These are phyloP conservation scores for Acarospora socialis DNA, from an alignment of 2,329 filamentous ascomycete genomes.

Conservation along the genomic window DNA sequence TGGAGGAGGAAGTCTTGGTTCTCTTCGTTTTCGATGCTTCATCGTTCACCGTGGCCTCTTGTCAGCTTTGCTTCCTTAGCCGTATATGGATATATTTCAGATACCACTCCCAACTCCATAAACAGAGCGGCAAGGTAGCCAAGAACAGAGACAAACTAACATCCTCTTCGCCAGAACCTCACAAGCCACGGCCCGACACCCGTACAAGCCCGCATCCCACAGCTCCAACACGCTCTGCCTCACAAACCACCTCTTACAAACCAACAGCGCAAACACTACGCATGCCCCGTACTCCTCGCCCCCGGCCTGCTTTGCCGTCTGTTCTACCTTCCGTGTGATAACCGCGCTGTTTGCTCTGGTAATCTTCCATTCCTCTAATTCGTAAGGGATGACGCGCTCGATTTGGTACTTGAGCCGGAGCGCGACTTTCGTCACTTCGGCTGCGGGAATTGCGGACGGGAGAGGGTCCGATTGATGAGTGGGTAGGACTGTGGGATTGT, in stretches of 20 bases:
- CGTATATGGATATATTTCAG: no score
- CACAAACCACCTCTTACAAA: constrained; percentile 63
- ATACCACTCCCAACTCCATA: no score
- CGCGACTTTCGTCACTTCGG: constrained; percentile 77
- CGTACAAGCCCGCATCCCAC: constrained; percentile 80
- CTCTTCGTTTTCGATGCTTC: constrained; percentile 74
- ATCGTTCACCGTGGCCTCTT: no score
- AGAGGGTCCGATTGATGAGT: no score
- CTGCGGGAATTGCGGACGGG: constrained; percentile 59
- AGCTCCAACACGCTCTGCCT: constrained; percentile 67
- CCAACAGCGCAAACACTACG: constrained; percentile 69
- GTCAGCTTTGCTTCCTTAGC: no score
- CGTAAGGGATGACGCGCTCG: constrained; percentile 78
- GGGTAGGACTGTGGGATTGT: no score
- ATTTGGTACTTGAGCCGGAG: constrained; percentile 82
- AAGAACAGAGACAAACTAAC: no score
- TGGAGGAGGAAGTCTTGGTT: constrained; percentile 66
- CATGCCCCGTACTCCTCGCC: constrained; percentile 60
- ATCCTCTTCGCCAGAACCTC: constrained; percentile 79
- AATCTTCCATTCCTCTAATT: constrained; percentile 62
- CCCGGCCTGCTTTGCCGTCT: constrained; percentile 70
- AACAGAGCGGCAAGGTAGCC: no score
- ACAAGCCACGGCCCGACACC: constrained; percentile 65
- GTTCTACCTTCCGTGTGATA: constrained; percentile 65
- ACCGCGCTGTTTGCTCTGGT: constrained; percentile 71